These are phyloP conservation scores for Epichloe glyceriae DNA, from an alignment of 2,329 filamentous ascomycete genomes.

Conservation along the genomic window DNA sequence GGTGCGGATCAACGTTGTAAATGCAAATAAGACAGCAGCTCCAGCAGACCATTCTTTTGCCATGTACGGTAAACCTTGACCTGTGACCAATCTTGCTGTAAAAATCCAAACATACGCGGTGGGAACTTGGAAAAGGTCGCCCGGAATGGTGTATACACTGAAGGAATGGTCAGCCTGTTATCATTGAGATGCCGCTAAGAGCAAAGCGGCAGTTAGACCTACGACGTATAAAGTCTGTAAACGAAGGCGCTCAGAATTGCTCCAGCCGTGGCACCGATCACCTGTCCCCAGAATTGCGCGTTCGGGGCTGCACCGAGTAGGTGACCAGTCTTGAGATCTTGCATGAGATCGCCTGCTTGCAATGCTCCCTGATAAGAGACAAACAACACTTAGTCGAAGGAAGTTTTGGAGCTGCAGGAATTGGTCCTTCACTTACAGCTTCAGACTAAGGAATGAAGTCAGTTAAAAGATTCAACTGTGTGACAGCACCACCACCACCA, in stretches of 20 bases:
- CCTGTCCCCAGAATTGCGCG: constrained; percentile 92
- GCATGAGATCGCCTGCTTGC: constrained; percentile 92
- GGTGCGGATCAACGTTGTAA: constrained; percentile 60
- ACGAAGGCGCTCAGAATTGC: constrained; percentile 77
- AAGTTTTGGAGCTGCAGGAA: background rate
- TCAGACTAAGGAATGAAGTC: constrained; percentile 21
- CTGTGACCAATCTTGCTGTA: constrained; percentile 84
- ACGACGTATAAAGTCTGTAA: constrained; percentile 73
- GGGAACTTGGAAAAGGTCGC: constrained; percentile 82
- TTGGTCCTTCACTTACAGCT: constrained; percentile 18
- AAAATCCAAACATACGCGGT: constrained; percentile 97
- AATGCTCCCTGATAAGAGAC: constrained; percentile 47
- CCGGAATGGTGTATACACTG: constrained; percentile 76
- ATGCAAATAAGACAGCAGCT: constrained; percentile 61
- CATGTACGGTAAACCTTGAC: constrained; percentile 73
- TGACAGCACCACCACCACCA: too few species aligned
- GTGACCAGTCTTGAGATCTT: constrained; percentile 94
- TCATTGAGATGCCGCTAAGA: background rate
- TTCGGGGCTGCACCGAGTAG: constrained; percentile 82
- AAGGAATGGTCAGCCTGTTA: background rate
- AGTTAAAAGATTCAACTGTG: background rate
- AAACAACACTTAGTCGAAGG: background rate
- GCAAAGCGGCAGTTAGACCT: background rate
- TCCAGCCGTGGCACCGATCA: constrained; percentile 78
- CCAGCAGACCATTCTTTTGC: constrained; percentile 67